phyloP scores from a whole-genome alignment of 495 filamentous ascomycete species.

The Penicillium bialowiezense region DNA sequence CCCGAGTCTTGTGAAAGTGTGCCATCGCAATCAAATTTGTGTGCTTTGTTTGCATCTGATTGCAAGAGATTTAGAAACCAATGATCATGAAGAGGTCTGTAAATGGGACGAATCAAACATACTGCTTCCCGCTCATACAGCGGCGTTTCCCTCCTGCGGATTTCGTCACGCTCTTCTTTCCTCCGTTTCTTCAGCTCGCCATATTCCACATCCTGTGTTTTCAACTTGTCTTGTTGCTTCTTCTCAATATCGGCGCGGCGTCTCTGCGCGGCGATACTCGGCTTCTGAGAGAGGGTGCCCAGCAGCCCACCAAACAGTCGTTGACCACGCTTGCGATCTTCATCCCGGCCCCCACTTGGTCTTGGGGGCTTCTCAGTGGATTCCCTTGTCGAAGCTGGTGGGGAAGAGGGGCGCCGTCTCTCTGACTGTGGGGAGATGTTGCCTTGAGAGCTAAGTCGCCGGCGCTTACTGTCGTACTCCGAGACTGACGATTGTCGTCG shows the following conservation, averaged over 20 bases:
- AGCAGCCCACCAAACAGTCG: constrained; percentile 87
- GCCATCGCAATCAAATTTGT: constrained; percentile 68
- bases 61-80: neutral
- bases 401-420: constrained; percentile 11
- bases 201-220: constrained; percentile 67
- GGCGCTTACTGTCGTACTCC: constrained; percentile 55
- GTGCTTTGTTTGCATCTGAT: constrained; percentile 79
- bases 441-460: constrained; percentile 42
- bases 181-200: constrained; percentile 65
- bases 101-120: constrained; percentile 30
- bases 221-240: constrained; percentile 79
- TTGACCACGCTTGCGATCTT: constrained; percentile 85
- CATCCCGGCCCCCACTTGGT: constrained; percentile 42
- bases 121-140: constrained; percentile 79
- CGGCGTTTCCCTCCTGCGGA: constrained; percentile 67
- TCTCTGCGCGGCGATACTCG: constrained; percentile 63
- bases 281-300: constrained; percentile 81
- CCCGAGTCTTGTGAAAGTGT: constrained; percentile 68
- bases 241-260: constrained; percentile 86
- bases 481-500: constrained; percentile 56
- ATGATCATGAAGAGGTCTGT: neutral
- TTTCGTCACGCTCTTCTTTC: constrained; percentile 55
- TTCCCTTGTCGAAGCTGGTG: constrained; percentile 16
- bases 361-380: constrained; percentile 46
- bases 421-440: constrained; percentile 16